Evolutionary conservation across 495 filamentous ascomycete genomes (phyloP).

Genomic region (Daldinia concentrica): DNA sequence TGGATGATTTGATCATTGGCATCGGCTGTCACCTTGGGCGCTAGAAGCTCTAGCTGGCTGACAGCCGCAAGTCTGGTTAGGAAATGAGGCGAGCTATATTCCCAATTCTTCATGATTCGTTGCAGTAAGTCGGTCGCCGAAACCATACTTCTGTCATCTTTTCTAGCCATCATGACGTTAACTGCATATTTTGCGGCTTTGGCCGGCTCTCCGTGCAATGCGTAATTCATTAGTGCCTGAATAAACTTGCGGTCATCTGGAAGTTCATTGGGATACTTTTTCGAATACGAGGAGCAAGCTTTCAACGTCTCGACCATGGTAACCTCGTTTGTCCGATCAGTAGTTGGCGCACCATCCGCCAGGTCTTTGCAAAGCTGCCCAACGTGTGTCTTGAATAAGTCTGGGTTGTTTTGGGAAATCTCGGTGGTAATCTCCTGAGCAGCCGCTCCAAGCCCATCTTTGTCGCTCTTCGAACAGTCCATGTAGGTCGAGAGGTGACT

Average conservation of each 20-base stretch:
- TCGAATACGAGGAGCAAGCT: constrained; percentile 89
- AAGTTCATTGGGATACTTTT: constrained; percentile 83
- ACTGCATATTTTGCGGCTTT: constrained; percentile 92
- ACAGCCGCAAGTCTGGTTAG: constrained; percentile 85
- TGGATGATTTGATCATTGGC: constrained; percentile 78
- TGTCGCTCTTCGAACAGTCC: constrained; percentile 82
- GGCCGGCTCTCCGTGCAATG: constrained; percentile 80
- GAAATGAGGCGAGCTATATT: constrained; percentile 77
- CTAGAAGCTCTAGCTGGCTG: constrained; percentile 83
- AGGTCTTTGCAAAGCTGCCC: constrained; percentile 90
- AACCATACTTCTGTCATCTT: constrained; percentile 80
- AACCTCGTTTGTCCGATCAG: constrained; percentile 68
- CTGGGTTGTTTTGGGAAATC: constrained; percentile 86
- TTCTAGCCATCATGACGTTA: constrained; percentile 82
- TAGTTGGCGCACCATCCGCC: constrained; percentile 78
- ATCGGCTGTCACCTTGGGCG: constrained; percentile 75
- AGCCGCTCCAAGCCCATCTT: constrained; percentile 75
- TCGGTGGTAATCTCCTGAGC: constrained; percentile 94
- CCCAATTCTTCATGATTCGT: constrained; percentile 77
- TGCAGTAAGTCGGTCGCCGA: constrained; percentile 84
- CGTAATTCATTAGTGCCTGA: constrained; percentile 80
- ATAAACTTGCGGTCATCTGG: constrained; percentile 86
- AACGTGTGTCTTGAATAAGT: constrained; percentile 89
- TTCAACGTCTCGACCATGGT: constrained; percentile 87
- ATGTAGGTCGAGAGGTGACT: constrained; percentile 93